Conservation (phyloP, 1,139 yeast genomes). For the Debaryomycetaceae sp. region DNA sequence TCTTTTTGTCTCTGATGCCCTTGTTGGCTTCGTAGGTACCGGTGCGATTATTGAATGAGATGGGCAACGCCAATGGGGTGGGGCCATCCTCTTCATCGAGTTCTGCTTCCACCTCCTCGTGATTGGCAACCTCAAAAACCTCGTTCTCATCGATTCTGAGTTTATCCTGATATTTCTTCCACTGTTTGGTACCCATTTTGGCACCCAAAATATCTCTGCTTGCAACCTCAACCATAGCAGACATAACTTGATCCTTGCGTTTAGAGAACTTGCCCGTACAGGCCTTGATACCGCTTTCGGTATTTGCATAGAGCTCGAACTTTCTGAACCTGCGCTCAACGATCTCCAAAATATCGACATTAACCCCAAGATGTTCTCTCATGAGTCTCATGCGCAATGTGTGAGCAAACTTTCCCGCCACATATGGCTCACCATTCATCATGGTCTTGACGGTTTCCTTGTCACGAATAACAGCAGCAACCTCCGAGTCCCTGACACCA, state of each 20-base stretch:
- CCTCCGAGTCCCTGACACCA: slow-evolving; percentile 90
- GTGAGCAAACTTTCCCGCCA: slow-evolving; percentile 86
- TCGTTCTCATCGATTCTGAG: slow-evolving; percentile 1
- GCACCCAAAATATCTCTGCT: slow-evolving; percentile 59
- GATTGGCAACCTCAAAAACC: slow-evolving; percentile 2
- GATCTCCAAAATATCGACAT: slow-evolving; percentile 80
- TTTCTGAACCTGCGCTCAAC: slow-evolving; percentile 72
- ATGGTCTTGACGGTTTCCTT: slow-evolving; percentile 65
- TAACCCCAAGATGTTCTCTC: slow-evolving; percentile 96
- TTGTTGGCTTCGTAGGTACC: slow-evolving; percentile 70
- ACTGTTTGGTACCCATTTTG: slow-evolving; percentile 42
- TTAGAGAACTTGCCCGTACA: slow-evolving; percentile 34
- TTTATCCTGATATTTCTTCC: slow-evolving; percentile 37
- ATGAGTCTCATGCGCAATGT: slow-evolving; percentile 83
- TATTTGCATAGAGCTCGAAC: slow-evolving; percentile 52
- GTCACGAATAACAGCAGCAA: slow-evolving; percentile 85
- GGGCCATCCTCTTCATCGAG: slow-evolving; percentile 27
- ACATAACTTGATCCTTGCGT: slow-evolving; percentile 32
- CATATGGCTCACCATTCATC: slow-evolving; percentile 79
- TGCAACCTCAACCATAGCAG: slow-evolving; percentile 74
- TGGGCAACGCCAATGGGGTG: slow-evolving; percentile 40
- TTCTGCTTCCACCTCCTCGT: slow-evolving; percentile 10
- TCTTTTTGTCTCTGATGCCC: slow-evolving; percentile 82
- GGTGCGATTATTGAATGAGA: slow-evolving; percentile 82
- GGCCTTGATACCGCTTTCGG: slow-evolving; percentile 38